Evolutionary conservation across 495 filamentous ascomycete genomes (phyloP).

Genomic region (Tuber borchii): DNA sequence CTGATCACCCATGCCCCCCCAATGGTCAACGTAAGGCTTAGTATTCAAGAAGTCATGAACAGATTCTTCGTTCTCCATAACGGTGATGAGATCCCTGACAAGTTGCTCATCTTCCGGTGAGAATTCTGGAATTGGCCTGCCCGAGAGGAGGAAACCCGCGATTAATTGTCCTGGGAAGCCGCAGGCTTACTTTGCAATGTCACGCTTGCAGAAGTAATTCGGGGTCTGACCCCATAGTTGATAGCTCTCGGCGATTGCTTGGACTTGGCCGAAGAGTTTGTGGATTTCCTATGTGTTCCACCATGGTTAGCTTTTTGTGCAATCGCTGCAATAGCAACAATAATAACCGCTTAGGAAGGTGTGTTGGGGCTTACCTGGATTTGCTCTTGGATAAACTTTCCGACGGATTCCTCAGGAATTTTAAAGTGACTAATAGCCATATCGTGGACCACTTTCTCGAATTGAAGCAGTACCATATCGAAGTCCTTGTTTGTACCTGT

Average conservation of each 20-base stretch:
- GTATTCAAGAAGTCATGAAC: conserved; percentile 29
- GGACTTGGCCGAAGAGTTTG: background rate
- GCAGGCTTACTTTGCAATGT: background rate
- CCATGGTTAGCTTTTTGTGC: background rate
- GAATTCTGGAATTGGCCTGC: background rate
- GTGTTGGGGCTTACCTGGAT: background rate
- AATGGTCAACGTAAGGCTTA: conserved; percentile 31
- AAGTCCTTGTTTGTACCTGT: background rate
- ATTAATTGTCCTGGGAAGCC: background rate
- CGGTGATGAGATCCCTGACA: conserved; percentile 12
- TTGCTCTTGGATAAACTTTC: background rate
- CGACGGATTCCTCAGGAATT: background rate
- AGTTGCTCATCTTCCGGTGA: conserved; percentile 13
- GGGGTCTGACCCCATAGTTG: background rate
- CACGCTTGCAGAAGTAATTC: background rate
- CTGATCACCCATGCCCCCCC: conserved; percentile 15
- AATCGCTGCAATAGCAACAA: background rate
- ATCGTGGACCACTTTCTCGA: background rate
- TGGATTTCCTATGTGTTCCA: background rate
- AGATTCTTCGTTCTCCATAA: conserved; percentile 18
- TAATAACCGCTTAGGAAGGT: background rate
- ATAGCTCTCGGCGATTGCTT: background rate
- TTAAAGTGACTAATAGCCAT: background rate
- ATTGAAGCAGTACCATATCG: background rate
- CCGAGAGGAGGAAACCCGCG: background rate